phyloP scores from a whole-genome alignment of 2,329 filamentous ascomycete genomes.

The Simplicillium sp. region DNA sequence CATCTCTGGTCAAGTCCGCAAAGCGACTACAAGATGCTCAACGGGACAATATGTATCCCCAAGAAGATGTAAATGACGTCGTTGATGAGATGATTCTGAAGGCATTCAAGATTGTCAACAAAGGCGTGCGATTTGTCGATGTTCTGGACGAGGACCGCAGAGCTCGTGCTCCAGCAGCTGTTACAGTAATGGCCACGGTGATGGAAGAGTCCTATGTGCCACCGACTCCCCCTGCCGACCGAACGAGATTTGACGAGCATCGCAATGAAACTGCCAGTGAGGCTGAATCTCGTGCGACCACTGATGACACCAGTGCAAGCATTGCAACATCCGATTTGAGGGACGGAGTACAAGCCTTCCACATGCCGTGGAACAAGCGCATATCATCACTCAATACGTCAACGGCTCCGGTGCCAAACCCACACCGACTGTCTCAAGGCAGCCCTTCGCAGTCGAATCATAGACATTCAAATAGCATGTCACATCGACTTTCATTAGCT shows the following conservation, averaged over 20 bases:
- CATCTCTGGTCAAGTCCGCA: slow-evolving; percentile 77
- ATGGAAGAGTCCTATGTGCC: slow-evolving; percentile 49
- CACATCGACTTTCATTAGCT: slow-evolving; percentile 72
- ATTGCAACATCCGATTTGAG: slow-evolving; percentile 22
- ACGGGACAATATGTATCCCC: slow-evolving; percentile 32
- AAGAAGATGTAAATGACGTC: slow-evolving; percentile 59
- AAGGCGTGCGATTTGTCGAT: slow-evolving; percentile 83
- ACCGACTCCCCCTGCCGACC: slow-evolving; percentile 55
- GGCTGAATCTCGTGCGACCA: slow-evolving; percentile 28
- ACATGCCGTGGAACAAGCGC: slow-evolving; percentile 30
- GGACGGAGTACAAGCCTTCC: slow-evolving; percentile 25
- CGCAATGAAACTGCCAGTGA: slow-evolving; percentile 20
- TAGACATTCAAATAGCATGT: slow-evolving; percentile 43
- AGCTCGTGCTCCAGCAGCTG: slow-evolving; percentile 38
- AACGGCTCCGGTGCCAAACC: slow-evolving; percentile 17
- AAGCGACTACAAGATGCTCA: slow-evolving; percentile 75
- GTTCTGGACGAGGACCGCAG: slow-evolving; percentile 60
- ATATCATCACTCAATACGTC: slow-evolving; percentile 32
- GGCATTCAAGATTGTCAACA: slow-evolving; percentile 88
- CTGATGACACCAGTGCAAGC: slow-evolving; percentile 21
- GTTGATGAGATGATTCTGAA: slow-evolving; percentile 90
- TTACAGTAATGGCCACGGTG: slow-evolving; percentile 52
- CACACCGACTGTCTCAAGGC: slow-evolving; percentile 26
- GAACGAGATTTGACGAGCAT: slow-evolving; percentile 35
- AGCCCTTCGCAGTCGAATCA: slow-evolving; percentile 24